phyloP scores from a whole-genome alignment of 331 rosid genomes.

The Quercus phellos region DNA sequence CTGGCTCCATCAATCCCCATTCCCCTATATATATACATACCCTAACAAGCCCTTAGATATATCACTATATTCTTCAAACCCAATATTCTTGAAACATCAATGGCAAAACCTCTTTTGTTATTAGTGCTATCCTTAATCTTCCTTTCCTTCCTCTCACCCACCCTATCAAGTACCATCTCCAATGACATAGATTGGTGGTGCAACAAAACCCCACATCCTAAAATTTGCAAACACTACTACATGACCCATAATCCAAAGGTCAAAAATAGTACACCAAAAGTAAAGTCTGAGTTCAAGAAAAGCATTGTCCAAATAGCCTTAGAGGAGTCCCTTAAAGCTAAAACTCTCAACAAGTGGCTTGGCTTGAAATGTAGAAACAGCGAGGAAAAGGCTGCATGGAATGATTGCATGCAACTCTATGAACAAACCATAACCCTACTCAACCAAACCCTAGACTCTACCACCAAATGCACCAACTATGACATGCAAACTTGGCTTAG shows the following conservation, averaged over 20 bases:
- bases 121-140: constrained; percentile 20
- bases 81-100: not conserved
- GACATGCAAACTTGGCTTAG: constrained; percentile 65
- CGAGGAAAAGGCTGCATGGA: constrained; percentile 45
- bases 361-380: constrained; percentile 35
- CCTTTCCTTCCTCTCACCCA: constrained; percentile 12
- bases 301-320: constrained; percentile 25
- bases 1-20: not conserved
- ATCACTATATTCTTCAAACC: not conserved
- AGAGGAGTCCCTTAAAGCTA: constrained; percentile 31
- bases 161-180: constrained; percentile 12
- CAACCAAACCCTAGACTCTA: constrained; percentile 43
- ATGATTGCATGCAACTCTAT: constrained; percentile 48
- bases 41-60: not conserved
- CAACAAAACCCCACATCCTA: constrained; percentile 49
- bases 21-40: constrained; percentile 9
- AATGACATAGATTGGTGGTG: constrained; percentile 46
- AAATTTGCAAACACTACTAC: constrained; percentile 35
- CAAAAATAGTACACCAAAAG: constrained; percentile 3
- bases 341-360: constrained; percentile 32
- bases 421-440: constrained; percentile 39
- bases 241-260: not conserved
- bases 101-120: constrained; percentile 26
- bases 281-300: constrained; percentile 35
- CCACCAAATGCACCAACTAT: constrained; percentile 20